phyloP scores from a whole-genome alignment of 345 rosid species.

The Eucalyptus lansdowneana region DNA sequence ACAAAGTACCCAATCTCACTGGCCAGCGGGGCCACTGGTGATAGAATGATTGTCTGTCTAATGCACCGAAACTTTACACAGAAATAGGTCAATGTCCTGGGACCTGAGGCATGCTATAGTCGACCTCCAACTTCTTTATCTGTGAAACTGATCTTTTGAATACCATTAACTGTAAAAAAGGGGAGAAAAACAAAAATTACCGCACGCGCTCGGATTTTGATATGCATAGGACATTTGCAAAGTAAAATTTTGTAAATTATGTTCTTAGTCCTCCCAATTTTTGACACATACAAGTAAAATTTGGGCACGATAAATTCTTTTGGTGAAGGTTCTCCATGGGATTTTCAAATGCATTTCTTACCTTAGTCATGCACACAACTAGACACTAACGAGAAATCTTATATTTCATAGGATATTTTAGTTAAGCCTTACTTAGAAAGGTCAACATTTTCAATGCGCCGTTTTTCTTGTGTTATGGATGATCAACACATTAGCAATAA shows the following conservation, averaged over 20 bases:
- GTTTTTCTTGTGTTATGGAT: neutral
- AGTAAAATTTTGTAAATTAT: neutral
- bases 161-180: neutral
- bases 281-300: neutral
- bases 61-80: neutral
- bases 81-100: neutral
- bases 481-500: neutral
- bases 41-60: neutral
- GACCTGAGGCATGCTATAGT: neutral
- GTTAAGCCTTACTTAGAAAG: neutral
- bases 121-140: neutral
- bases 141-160: neutral
- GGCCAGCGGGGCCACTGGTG: neutral
- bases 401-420: neutral
- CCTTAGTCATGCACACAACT: neutral
- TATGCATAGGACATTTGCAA: neutral
- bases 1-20: neutral
- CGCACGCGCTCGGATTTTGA: neutral
- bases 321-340: neutral
- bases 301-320: neutral
- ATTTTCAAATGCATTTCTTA: neutral
- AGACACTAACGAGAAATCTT: neutral
- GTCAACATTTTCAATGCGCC: neutral
- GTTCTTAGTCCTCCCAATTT: neutral
- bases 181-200: neutral